Conservation (phyloP, 148 eudicot genomes). For the Tetragonia tetragonoides region DNA sequence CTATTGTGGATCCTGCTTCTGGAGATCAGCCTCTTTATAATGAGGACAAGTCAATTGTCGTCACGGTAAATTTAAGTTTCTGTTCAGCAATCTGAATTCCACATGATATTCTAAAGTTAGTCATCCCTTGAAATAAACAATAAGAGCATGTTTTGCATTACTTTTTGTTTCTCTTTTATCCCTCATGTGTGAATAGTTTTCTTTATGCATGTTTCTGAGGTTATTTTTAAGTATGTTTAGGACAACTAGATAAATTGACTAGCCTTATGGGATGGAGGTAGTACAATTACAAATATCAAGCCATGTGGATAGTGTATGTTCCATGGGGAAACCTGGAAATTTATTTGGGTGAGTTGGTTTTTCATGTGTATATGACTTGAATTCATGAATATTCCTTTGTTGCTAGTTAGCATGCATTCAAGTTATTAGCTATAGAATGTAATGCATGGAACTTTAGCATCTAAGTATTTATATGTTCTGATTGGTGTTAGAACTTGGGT, state of each 20-base stretch:
- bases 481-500: neutral
- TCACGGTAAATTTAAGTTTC: conserved; percentile 51
- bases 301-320: neutral
- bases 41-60: conserved; percentile 81
- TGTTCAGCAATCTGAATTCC: neutral
- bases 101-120: neutral
- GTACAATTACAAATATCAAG: neutral
- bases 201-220: neutral
- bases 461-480: neutral
- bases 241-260: neutral
- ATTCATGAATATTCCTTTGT: neutral
- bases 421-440: neutral
- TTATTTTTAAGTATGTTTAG: neutral
- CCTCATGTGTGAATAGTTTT: neutral
- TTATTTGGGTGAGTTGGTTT: neutral
- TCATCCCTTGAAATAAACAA: no score
- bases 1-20: conserved; percentile 94
- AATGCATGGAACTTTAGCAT: neutral
- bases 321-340: neutral
- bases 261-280: neutral
- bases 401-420: neutral
- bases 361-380: neutral
- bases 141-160: no score
- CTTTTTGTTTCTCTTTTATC: neutral
- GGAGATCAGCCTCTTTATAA: conserved; percentile 98